Conservation (phyloP, 345 rosid species). For the Cardamine chenopodiifolia region DNA sequence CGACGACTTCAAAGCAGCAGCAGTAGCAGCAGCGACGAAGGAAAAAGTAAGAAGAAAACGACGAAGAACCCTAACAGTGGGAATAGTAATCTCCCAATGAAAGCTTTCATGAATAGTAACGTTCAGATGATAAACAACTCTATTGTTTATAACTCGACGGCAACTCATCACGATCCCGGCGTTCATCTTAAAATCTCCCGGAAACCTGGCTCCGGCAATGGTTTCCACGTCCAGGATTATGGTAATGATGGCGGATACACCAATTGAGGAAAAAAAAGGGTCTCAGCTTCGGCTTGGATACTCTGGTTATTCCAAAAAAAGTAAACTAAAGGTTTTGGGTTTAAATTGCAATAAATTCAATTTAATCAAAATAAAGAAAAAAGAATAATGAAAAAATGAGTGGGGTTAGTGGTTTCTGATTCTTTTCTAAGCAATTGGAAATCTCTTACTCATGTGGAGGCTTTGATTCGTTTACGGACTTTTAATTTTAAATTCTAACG, state of each 20-base stretch:
- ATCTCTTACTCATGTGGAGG: neutral
- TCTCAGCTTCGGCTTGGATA: neutral
- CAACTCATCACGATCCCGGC: conserved; percentile 80
- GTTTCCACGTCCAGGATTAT: conserved; percentile 50
- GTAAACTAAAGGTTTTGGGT: conserved; percentile 24
- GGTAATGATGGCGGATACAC: conserved; percentile 43
- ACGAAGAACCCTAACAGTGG: conserved; percentile 26
- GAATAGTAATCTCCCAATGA: conserved; percentile 48
- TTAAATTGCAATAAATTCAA: conserved; percentile 22
- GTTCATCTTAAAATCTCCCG: conserved; percentile 60
- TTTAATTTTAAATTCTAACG: conserved; percentile 12
- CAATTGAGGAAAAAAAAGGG: conserved; percentile 14
- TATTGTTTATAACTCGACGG: conserved; percentile 61
- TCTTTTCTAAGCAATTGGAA: conserved; percentile 27
- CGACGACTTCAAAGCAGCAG: conserved; percentile 38
- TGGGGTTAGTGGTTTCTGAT: conserved; percentile 38
- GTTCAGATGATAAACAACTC: conserved; percentile 93
- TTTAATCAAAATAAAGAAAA: conserved; percentile 18
- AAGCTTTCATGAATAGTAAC: conserved; percentile 73
- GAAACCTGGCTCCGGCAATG: conserved; percentile 54
- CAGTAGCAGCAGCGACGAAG: conserved; percentile 53
- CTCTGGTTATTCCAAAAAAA: neutral
- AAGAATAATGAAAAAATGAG: conserved; percentile 32
- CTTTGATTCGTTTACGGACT: conserved; percentile 22
- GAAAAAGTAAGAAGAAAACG: conserved; percentile 45